A percentile compares a stretch with the other conserved stretches of the same genome.
Conservation (phyloP, 2,329 filamentous ascomycete species). For the Fusarium algeriense region DNA sequence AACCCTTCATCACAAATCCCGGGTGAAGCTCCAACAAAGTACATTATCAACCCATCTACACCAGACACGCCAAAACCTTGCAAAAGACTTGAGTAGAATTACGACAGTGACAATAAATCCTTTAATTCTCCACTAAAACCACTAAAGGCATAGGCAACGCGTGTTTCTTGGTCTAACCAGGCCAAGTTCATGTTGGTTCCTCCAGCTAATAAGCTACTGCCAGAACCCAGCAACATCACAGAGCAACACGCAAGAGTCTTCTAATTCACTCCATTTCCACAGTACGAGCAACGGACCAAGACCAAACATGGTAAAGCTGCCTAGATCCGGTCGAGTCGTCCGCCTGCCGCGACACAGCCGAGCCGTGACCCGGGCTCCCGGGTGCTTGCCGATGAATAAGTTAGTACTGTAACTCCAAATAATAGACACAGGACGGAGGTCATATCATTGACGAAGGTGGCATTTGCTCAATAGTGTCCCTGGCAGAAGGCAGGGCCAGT, state of each 20-base stretch:
- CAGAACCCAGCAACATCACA: conserved; percentile 15
- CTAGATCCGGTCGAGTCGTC: conserved; percentile 40
- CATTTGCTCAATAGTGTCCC: conserved; percentile 10
- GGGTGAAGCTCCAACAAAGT: not conserved
- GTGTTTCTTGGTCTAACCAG: conserved; percentile 9
- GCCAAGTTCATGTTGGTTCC: conserved; percentile 13
- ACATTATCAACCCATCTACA: not conserved
- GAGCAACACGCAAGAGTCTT: conserved; percentile 17
- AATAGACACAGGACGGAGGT: conserved; percentile 7
- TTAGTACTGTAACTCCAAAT: not conserved
- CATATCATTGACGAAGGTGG: conserved; percentile 4
- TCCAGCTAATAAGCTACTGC: conserved; percentile 5
- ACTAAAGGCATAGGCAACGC: conserved; percentile 12
- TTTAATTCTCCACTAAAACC: conserved; percentile 15
- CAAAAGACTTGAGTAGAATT: conserved; percentile 13
- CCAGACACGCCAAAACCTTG: not conserved
- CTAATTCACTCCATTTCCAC: conserved; percentile 13
- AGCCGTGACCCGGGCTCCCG: conserved; percentile 42
- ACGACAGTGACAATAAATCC: conserved; percentile 15
- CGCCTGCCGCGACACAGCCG: conserved; percentile 38
- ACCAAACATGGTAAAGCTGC: conserved; percentile 23
- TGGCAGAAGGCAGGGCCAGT: conserved; percentile 11
- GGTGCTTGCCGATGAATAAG: conserved; percentile 37
- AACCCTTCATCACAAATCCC: not conserved
- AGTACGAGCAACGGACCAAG: conserved; percentile 24